Percentiles rank a stretch among this genome's conserved stretches.
These are phyloP conservation scores for Misopates orontium DNA, from an alignment of 257 asterid genomes.

Conservation along the genomic window DNA sequence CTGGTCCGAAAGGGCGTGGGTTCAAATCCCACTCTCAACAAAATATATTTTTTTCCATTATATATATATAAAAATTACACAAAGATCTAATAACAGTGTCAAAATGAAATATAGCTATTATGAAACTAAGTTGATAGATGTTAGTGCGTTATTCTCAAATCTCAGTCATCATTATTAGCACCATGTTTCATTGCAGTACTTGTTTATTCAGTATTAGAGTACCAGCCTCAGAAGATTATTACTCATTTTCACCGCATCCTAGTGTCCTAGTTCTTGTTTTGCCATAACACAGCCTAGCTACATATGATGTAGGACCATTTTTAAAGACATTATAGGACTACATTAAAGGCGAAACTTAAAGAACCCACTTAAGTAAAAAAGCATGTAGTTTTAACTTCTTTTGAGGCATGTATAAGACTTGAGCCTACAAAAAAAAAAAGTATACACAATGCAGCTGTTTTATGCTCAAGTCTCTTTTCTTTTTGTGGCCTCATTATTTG, in stretches of 20 bases:
- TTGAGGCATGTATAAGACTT: slow-evolving; percentile 19
- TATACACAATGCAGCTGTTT: not conserved
- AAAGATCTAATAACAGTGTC: too few species aligned
- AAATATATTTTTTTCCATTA: not conserved
- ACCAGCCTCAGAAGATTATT: too few species aligned
- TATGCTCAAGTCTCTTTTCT: not conserved
- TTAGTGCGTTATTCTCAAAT: too few species aligned
- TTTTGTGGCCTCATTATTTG: slow-evolving; percentile 16
- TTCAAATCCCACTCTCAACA: slow-evolving; percentile 31
- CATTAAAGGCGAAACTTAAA: slow-evolving; percentile 23
- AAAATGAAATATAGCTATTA: too few species aligned
- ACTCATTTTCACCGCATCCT: too few species aligned
- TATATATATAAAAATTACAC: too few species aligned
- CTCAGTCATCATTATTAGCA: too few species aligned
- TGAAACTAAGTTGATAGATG: too few species aligned
- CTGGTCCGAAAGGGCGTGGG: slow-evolving; percentile 98
- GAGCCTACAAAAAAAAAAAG: not conserved
- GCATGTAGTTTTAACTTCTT: slow-evolving; percentile 29
- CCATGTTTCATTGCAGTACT: too few species aligned
- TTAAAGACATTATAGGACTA: slow-evolving; percentile 21
- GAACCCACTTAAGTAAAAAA: slow-evolving; percentile 28
- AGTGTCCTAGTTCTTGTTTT: too few species aligned
- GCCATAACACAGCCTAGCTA: too few species aligned
- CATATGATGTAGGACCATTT: slow-evolving; percentile 18
- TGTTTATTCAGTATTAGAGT: too few species aligned